Evolutionary conservation across 345 rosid species (phyloP).

Genomic region (Eucalyptus victrix): DNA sequence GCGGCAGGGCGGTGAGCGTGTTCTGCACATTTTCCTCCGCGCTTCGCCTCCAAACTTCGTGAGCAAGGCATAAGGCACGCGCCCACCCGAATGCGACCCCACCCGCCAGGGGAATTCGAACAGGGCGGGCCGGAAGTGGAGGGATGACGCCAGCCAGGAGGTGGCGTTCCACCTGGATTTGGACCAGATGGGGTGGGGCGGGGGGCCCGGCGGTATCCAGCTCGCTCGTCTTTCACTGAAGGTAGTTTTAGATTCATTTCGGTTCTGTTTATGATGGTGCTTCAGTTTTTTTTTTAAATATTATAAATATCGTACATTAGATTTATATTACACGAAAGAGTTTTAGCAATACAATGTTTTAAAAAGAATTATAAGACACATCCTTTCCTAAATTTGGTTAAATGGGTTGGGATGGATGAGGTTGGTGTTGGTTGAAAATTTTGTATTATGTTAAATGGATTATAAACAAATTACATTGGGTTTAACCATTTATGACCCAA

Average conservation of each 20-base stretch:
- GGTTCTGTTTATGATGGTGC: not conserved
- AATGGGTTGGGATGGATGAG: rapidly evolving
- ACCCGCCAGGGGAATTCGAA: not conserved
- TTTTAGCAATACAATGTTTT: too few relatives aligned
- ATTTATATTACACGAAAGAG: too few relatives aligned
- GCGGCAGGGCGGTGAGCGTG: not conserved
- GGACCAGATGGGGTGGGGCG: not conserved
- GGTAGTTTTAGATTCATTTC: not conserved
- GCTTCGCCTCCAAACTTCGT: not conserved
- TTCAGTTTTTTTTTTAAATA: too few relatives aligned
- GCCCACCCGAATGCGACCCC: not conserved
- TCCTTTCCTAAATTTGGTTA: rapidly evolving
- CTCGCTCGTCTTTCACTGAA: not conserved
- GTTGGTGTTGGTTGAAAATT: rapidly evolving
- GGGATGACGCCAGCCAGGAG: not conserved
- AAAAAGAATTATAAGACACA: too few relatives aligned
- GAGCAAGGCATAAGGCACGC: not conserved
- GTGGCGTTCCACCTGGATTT: not conserved
- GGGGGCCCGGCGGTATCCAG: not conserved
- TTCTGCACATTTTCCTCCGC: not conserved
- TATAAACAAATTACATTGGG: too few relatives aligned
- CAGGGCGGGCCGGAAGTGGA: not conserved
- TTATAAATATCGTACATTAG: too few relatives aligned
- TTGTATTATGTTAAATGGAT: too few relatives aligned
- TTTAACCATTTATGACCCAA: rapidly evolving